Evolutionary conservation across 768 basidiomycete species (phyloP), one percentile per base, ranked within the genome.

Genomic region (Phylloporus scabripes): DNA sequence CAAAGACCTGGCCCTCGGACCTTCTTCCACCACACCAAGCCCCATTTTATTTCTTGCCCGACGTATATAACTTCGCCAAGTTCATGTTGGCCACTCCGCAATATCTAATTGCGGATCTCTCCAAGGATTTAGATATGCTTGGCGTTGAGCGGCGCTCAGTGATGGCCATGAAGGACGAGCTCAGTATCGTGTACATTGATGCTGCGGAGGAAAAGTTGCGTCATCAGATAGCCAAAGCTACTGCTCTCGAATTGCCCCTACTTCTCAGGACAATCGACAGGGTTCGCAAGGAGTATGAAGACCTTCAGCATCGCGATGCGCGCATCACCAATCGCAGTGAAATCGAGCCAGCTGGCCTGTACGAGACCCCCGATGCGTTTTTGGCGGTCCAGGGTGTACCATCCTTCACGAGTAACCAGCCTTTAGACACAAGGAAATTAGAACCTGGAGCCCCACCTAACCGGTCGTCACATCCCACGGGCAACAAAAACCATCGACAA

Each of bases 61-160:
- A 97, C 60, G 87, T 96, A 34, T 82, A 83, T 54, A 71, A 72
- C 33, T 96, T 87, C 65, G 78, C 93, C 17, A 92, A 91, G 62
- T 96, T 98, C 72, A 96, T 98, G 93, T 82, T 98, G 21, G 92
- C 92, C 17, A 92, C 93, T 0, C 92, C 95, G 1, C 74, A 79
- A 1, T 89, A 94, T 65, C 78, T 98, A 50, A 75, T 87, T 36
- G 63, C 76, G 15, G 85, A 91, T 61, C 78, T 98, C 11, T 75
- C 78, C 2, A 72, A 68, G 39, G 88, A 99, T 51, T 67, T 92
- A 24, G 78, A 80, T 29, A 83, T 87, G 49, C 75, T 99, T 3
- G 77, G 73, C 2, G 58, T 72, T 0, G 95, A 98, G 68, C 79
- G 84, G 39, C 76, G 80, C 21, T 69, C 76, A 7, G 71, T 95